phyloP scores from a whole-genome alignment of 2,329 filamentous ascomycete genomes.

The Cryphonectria japonica region DNA sequence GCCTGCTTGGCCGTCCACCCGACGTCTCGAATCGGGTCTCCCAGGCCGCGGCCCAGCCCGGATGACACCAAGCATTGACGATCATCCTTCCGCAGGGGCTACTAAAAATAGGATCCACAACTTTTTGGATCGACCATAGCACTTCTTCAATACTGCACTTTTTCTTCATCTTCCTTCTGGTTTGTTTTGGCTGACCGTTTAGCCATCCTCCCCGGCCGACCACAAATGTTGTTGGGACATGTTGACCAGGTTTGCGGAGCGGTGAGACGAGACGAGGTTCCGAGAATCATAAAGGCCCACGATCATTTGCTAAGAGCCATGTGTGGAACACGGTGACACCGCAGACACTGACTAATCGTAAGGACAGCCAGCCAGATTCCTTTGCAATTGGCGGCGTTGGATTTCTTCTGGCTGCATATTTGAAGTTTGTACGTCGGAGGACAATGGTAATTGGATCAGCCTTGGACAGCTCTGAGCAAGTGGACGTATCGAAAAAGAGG shows the following conservation, averaged over 20 bases:
- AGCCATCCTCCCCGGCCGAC: neutral
- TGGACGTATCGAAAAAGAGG: neutral
- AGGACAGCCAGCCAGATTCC: neutral
- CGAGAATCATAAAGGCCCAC: neutral
- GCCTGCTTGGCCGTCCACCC: neutral
- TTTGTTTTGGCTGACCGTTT: neutral
- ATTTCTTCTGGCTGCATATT: neutral
- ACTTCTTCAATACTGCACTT: neutral
- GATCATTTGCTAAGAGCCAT: neutral
- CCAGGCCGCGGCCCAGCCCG: neutral
- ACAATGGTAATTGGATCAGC: neutral
- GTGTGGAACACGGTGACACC: neutral
- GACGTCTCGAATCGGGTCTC: neutral
- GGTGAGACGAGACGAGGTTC: neutral
- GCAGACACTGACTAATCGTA: neutral
- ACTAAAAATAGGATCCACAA: conserved; percentile 1
- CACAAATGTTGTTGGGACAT: neutral
- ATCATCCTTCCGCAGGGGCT: neutral
- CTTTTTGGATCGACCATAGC: neutral
- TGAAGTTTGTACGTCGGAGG: neutral
- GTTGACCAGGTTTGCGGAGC: neutral
- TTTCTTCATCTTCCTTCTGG: neutral
- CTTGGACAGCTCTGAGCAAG: neutral
- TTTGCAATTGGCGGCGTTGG: neutral
- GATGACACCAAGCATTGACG: neutral